These are phyloP conservation scores for Candida taoyuanica DNA, from an alignment of 805 yeast species.

Conservation along the genomic window DNA sequence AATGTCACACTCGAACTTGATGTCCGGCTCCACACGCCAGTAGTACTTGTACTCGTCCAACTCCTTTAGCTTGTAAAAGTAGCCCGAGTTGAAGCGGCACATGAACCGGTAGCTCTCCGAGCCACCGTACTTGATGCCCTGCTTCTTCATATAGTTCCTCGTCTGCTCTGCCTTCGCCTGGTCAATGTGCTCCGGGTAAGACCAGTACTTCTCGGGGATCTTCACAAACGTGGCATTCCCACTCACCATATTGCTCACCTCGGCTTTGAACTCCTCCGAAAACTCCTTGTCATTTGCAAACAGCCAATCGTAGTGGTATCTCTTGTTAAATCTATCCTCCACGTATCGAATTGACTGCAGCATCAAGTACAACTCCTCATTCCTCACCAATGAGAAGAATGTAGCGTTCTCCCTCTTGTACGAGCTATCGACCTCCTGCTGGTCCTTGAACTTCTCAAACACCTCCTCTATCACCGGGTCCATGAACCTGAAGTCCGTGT, in stretches of 20 bases:
- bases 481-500: slow-evolving; percentile 15
- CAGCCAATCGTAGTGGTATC: slow-evolving; percentile 69
- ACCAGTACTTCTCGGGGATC: slow-evolving; percentile 60
- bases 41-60: slow-evolving; percentile 59
- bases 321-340: slow-evolving; percentile 60
- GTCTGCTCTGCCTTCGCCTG: slow-evolving; percentile 39
- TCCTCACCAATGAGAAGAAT: slow-evolving; percentile 65
- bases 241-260: slow-evolving; percentile 44
- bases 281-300: slow-evolving; percentile 68
- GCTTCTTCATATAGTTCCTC: slow-evolving; percentile 38
- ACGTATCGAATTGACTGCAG: slow-evolving; percentile 55
- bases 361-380: slow-evolving; percentile 54
- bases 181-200: slow-evolving; percentile 59
- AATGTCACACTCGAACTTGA: slow-evolving; percentile 55
- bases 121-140: slow-evolving; percentile 51
- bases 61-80: slow-evolving; percentile 57
- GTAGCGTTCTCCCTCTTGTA: slow-evolving; percentile 53
- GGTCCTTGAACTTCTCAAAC: slow-evolving; percentile 11
- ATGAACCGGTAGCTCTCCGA: slow-evolving; percentile 67
- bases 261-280: slow-evolving; percentile 44
- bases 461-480: slow-evolving; percentile 14
- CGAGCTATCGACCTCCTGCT: slow-evolving; percentile 17
- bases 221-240: slow-evolving; percentile 58
- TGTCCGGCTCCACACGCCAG: slow-evolving; percentile 77
- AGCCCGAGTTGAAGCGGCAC: slow-evolving; percentile 46